Percentiles rank a stretch among this genome's conserved stretches.
These are phyloP conservation scores for Penicillium occitanis DNA, from an alignment of 2,329 filamentous ascomycete species.

Conservation along the genomic window DNA sequence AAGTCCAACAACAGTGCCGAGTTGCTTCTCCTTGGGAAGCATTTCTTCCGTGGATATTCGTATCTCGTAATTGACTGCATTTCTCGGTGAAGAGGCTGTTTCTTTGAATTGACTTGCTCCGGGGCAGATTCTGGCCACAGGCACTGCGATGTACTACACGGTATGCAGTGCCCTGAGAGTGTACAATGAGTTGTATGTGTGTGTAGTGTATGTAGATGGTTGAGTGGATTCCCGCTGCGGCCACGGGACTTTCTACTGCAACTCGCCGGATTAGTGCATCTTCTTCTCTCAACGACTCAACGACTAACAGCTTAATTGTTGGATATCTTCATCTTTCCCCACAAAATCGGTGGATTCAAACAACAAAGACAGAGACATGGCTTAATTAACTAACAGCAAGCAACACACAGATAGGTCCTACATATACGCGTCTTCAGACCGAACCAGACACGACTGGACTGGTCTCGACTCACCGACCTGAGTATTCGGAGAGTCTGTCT, in stretches of 20 bases:
- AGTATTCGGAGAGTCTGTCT: neutral
- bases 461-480: slow-evolving; percentile 12
- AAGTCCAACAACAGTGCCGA: neutral
- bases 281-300: neutral
- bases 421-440: slow-evolving; percentile 11
- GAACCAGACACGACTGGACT: slow-evolving; percentile 1
- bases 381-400: neutral
- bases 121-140: neutral
- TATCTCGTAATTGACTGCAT: neutral
- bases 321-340: slow-evolving; percentile 9
- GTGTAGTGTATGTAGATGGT: neutral
- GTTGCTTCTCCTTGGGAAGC: neutral
- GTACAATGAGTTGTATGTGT: neutral
- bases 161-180: neutral
- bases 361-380: slow-evolving; percentile 2
- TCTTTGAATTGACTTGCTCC: neutral
- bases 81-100: neutral
- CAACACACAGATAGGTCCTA: slow-evolving; percentile 1
- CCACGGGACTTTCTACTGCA: slow-evolving; percentile 16
- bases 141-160: neutral
- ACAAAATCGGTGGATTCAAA: neutral
- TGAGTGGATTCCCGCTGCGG: neutral
- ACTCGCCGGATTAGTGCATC: slow-evolving; percentile 14
- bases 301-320: neutral
- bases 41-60: neutral